Percentiles rank a stretch among this genome's conserved stretches.
phyloP scores from a whole-genome alignment of 2,329 filamentous ascomycete species.

The Colletotrichum sp. region DNA sequence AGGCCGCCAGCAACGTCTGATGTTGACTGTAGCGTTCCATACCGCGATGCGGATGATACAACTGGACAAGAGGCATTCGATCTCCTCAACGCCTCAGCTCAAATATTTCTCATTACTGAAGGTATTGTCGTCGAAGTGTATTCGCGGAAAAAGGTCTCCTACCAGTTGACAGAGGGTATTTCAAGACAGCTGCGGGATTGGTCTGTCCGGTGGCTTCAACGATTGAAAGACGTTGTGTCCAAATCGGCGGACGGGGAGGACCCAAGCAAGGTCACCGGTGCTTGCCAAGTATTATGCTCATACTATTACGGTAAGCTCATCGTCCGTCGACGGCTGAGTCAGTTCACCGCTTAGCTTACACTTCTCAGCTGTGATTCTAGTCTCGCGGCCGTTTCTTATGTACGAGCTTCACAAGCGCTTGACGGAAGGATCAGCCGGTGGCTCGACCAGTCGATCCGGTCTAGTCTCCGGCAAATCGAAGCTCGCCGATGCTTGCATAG shows the following conservation, averaged over 20 bases:
- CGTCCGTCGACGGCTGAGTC: not conserved
- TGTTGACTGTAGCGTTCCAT: conserved; percentile 59
- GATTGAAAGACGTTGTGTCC: conserved; percentile 43
- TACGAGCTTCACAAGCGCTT: conserved; percentile 55
- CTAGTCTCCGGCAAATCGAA: conserved; percentile 50
- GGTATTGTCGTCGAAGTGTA: conserved; percentile 57
- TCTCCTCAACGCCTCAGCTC: conserved; percentile 55
- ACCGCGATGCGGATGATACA: conserved; percentile 35
- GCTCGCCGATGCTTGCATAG: conserved; percentile 60
- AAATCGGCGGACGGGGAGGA: conserved; percentile 25
- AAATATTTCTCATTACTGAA: conserved; percentile 58
- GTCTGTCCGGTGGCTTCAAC: conserved; percentile 53
- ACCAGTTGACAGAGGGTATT: conserved; percentile 58
- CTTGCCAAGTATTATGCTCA: conserved; percentile 55
- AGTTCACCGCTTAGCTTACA: not conserved
- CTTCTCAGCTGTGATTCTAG: conserved; percentile 54
- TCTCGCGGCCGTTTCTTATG: conserved; percentile 61
- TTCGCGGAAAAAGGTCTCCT: conserved; percentile 56
- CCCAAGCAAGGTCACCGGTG: conserved; percentile 43
- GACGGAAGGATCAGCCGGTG: conserved; percentile 33
- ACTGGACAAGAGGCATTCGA: conserved; percentile 46
- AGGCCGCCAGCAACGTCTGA: conserved; percentile 59
- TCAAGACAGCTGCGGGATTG: conserved; percentile 57
- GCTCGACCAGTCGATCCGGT: not conserved
- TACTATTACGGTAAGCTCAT: conserved; percentile 50